Evolutionary conservation across 129 eudicot species (phyloP).

Genomic region (Helichrysum umbraculigerum): DNA sequence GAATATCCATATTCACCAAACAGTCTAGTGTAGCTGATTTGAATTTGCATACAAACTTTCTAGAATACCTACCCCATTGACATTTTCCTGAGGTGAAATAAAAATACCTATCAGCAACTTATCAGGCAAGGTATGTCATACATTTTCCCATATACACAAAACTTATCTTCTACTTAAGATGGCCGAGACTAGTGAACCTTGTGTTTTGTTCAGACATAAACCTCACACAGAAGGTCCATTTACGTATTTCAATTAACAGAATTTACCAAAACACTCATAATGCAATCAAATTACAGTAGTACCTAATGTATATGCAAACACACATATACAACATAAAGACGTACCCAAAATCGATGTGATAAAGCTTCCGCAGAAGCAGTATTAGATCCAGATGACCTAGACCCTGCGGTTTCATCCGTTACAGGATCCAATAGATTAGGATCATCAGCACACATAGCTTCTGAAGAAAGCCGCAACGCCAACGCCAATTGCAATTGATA

Average conservation of each 20-base stretch:
- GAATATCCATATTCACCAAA: too few species aligned
- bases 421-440: conserved; percentile 70
- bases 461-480: conserved; percentile 78
- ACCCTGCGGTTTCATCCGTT: conserved; percentile 43
- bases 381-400: conserved; percentile 36
- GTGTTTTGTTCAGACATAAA: background rate
- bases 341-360: conserved; percentile 87
- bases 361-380: conserved; percentile 38
- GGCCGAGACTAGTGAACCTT: background rate
- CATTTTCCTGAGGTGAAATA: background rate
- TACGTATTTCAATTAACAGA: background rate
- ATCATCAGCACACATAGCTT: conserved; percentile 79
- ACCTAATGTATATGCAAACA: background rate
- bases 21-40: background rate
- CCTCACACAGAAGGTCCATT: background rate
- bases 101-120: background rate
- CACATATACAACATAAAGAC: background rate
- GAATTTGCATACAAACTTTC: background rate
- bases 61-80: background rate
- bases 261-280: background rate
- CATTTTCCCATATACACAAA: background rate
- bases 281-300: background rate
- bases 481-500: conserved; percentile 82
- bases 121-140: background rate
- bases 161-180: background rate